Conservation (phyloP, 176 grass and related monocot genomes). For the Raddia guianensis region DNA sequence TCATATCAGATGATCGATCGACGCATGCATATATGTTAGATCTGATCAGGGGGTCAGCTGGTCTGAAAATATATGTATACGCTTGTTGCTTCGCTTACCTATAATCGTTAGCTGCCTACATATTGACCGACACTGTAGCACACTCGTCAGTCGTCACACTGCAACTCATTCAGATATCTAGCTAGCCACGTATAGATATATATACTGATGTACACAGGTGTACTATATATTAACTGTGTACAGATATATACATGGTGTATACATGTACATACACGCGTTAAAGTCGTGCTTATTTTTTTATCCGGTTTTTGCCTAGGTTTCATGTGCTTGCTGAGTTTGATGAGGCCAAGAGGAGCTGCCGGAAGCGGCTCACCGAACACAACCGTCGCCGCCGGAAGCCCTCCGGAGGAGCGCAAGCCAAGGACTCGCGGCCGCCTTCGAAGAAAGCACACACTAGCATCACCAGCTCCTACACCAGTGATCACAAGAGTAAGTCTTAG, state of each 20-base stretch:
- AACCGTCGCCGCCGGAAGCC: slow-evolving; percentile 76
- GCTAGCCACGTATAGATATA: too few relatives aligned
- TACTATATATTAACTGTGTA: neutral
- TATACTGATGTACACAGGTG: too few relatives aligned
- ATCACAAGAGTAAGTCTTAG: slow-evolving; percentile 43
- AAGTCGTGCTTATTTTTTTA: too few relatives aligned
- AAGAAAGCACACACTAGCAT: slow-evolving; percentile 35
- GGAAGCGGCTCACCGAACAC: slow-evolving; percentile 71
- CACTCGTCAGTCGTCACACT: neutral
- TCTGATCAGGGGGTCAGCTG: neutral
- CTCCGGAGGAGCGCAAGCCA: neutral
- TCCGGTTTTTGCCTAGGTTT: slow-evolving; percentile 43
- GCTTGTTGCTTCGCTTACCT: neutral
- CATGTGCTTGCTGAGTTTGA: slow-evolving; percentile 75
- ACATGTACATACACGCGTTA: too few relatives aligned
- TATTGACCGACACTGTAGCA: slow-evolving; percentile 2
- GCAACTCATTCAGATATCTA: neutral
- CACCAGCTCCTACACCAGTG: slow-evolving; percentile 21
- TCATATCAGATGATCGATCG: neutral
- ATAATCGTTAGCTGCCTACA: neutral
- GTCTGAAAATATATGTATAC: slow-evolving; percentile 23
- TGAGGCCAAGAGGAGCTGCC: slow-evolving; percentile 68
- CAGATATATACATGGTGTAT: neutral
- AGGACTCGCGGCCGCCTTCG: slow-evolving; percentile 7
- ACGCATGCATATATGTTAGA: neutral